Conservation (phyloP, 2,329 filamentous ascomycete species). For the Gyromitra esculenta region DNA sequence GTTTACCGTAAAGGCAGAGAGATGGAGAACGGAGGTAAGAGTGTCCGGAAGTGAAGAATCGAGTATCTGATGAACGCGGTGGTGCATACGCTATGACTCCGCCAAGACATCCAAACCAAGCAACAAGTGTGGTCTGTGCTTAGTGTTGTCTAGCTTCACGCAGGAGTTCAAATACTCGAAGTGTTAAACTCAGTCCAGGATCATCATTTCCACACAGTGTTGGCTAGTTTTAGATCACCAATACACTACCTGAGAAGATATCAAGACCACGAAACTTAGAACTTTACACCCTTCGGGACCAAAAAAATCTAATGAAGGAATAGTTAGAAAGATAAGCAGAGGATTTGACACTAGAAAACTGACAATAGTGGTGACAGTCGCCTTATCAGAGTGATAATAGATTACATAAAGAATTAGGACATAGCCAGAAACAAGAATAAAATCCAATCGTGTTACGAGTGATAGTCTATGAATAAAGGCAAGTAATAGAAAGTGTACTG, state of each 20-base stretch:
- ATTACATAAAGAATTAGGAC: neutral
- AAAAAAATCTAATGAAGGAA: neutral
- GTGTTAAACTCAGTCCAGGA: neutral
- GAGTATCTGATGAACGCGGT: neutral
- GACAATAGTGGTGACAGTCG: neutral
- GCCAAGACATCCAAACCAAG: conserved; percentile 8
- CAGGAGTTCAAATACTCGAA: neutral
- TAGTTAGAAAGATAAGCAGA: neutral
- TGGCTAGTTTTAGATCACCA: neutral
- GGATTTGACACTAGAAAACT: neutral
- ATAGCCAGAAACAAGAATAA: neutral
- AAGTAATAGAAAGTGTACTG: neutral
- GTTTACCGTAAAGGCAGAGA: conserved; percentile 10
- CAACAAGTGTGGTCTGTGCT: conserved; percentile 26
- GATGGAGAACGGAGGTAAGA: conserved; percentile 10
- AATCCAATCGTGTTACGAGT: neutral
- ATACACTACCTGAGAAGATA: neutral
- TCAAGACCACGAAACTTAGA: neutral
- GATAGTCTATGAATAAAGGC: conserved; percentile 1
- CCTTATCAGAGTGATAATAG: neutral
- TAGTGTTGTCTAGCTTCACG: neutral
- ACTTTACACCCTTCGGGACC: neutral
- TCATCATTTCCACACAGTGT: neutral
- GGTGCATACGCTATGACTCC: conserved; percentile 29
- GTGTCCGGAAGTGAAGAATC: conserved; percentile 19